phyloP scores from a whole-genome alignment of 345 rosid genomes.

The Eucalyptus decipiens region DNA sequence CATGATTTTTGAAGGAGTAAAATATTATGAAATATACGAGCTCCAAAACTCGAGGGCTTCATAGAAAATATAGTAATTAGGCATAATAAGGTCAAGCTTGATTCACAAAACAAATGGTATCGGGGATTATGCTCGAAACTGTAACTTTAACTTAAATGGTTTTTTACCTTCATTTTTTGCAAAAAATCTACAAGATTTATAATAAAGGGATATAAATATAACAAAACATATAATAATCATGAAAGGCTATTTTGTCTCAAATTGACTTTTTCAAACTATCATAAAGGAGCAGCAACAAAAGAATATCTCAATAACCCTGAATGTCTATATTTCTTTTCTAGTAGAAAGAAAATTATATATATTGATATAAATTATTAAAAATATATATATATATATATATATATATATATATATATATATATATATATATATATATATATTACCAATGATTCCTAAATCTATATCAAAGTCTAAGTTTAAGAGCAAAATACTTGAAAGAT shows the following conservation, averaged over 20 bases:
- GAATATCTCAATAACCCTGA: neutral
- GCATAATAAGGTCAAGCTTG: neutral
- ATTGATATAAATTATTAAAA: too few relatives aligned
- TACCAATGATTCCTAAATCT: neutral
- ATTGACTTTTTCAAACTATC: neutral
- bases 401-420: too few relatives aligned
- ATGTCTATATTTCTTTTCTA: too few relatives aligned
- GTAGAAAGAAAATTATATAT: neutral
- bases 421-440: too few relatives aligned
- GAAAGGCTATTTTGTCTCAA: neutral
- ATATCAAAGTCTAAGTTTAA: neutral
- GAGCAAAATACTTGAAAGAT: neutral
- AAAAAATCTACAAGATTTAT: neutral
- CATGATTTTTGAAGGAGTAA: neutral
- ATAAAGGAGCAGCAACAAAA: neutral
- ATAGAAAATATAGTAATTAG: neutral
- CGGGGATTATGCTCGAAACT: neutral
- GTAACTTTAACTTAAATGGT: neutral
- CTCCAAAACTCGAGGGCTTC: neutral
- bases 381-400: too few relatives aligned
- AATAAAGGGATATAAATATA: neutral
- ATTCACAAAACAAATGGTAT: neutral
- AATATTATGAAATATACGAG: neutral
- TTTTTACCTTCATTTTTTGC: neutral
- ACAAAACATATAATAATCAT: neutral